phyloP scores from a whole-genome alignment of 371 early-diverging fungal species.

The Apophysomyces trapeziformis region DNA sequence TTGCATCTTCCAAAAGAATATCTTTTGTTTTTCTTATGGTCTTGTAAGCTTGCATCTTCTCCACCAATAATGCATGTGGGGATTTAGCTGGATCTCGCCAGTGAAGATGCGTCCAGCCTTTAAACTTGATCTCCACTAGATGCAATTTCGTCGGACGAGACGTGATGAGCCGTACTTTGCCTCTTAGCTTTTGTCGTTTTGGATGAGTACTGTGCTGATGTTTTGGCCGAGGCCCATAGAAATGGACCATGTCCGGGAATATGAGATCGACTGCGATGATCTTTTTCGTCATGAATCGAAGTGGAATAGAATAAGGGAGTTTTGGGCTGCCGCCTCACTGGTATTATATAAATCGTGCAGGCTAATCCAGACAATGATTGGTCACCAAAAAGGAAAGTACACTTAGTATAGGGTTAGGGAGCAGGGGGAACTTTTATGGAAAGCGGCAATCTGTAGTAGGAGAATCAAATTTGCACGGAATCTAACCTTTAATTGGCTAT shows the following conservation, averaged over 20 bases:
- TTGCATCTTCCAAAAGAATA: conserved; percentile 30
- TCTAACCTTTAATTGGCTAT: no score
- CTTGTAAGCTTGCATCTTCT: conserved; percentile 30
- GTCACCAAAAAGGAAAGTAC: no score
- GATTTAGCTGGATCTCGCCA: conserved; percentile 38
- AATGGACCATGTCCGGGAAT: conserved; percentile 31
- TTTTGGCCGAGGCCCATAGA: conserved; percentile 34
- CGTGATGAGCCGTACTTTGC: conserved; percentile 37
- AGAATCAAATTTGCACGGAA: no score
- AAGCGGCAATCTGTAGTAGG: no score
- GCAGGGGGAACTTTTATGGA: no score
- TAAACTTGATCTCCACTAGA: conserved; percentile 34
- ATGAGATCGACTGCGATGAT: conserved; percentile 38
- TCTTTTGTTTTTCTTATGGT: conserved; percentile 35
- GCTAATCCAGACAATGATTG: neutral
- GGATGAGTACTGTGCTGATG: conserved; percentile 31
- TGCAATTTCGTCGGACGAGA: conserved; percentile 32
- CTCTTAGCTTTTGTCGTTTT: conserved; percentile 38
- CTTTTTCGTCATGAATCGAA: conserved; percentile 24
- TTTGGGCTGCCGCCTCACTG: no score
- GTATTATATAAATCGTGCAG: neutral
- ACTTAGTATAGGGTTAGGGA: no score
- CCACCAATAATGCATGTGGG: conserved; percentile 23
- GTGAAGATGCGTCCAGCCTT: conserved; percentile 28
- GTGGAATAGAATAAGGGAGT: neutral